Conservation (phyloP, 2,329 filamentous ascomycete species). For the Ambrosiella cleistominuta region DNA sequence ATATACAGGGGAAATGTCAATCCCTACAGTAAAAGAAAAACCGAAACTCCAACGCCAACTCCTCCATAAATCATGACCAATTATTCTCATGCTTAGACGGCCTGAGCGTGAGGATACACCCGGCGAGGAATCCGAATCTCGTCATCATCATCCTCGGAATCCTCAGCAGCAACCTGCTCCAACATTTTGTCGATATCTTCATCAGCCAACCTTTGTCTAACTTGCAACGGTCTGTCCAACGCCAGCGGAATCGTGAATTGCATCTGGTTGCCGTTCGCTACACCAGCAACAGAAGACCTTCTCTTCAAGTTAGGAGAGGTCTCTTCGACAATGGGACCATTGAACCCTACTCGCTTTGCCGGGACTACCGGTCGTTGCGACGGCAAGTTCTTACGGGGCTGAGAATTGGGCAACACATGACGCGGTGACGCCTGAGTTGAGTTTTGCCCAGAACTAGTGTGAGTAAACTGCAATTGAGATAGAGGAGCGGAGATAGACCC, state of each 20-base stretch:
- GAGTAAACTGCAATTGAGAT: neutral
- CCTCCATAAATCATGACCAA: neutral
- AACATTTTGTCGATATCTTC: constrained; percentile 43
- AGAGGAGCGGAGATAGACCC: neutral
- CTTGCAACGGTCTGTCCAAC: constrained; percentile 23
- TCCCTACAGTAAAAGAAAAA: neutral
- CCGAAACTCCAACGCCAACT: neutral
- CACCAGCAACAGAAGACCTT: neutral
- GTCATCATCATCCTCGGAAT: constrained; percentile 36
- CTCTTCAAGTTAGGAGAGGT: neutral
- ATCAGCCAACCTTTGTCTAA: constrained; percentile 29
- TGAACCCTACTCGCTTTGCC: constrained; percentile 30
- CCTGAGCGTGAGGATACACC: constrained; percentile 6
- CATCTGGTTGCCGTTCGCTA: constrained; percentile 20
- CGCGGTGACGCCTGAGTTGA: constrained; percentile 13
- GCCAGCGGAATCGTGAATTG: constrained; percentile 33
- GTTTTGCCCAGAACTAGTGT: constrained; percentile 13
- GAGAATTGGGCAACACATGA: constrained; percentile 28
- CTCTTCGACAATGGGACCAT: constrained; percentile 15
- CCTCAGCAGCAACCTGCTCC: constrained; percentile 32
- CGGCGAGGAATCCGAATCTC: constrained; percentile 37
- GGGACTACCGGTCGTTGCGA: constrained; percentile 27
- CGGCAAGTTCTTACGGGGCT: constrained; percentile 35
- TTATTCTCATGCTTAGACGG: neutral
- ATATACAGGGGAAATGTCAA: neutral